Evolutionary conservation across 148 eudicot genomes (phyloP), one percentile per base, ranked within the genome.

Genomic region (Rhododendron ferrugineum): DNA sequence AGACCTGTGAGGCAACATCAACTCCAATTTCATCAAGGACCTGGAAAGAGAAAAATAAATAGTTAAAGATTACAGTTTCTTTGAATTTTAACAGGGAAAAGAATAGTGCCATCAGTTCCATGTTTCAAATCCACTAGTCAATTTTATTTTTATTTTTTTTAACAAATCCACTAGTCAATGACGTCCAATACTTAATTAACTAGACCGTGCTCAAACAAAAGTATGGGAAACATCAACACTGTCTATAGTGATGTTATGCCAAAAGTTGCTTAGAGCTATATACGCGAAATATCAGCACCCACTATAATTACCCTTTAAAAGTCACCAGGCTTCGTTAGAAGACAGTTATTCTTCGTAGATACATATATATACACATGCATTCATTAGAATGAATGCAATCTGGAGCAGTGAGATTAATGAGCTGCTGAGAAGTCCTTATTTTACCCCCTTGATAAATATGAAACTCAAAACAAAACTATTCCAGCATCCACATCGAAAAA

Each of bases 11-110:
- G 85, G 99, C 99, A 86, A 96, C 95, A 89, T 93, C 98, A 77
- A 95, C 97, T 83, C 99, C 98, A 77, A 96, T 96, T 87, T 96
- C 99, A 85, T 96, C 99, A 78, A 96, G 95, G 83, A 96, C 99
- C 99, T 96, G 93, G 84, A 82, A 66, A 88, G 18, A 47, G n/a
- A n/a, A 80, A 75, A 72, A 73, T 28, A 83, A n/a, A 50, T 80
- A 81, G 66, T 42, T 42, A 5, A 64, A 36, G 46, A 16, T 22
- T 2, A 56, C 46, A 56, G 70, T 56, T 80, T 34, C 46, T 30
- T 6, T 34, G n/a, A 16, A 32, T 52, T 32, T 18, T 16, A 49
- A 3, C 23, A 52, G 66, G 23, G 26, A 80, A 54, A 56, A 82
- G 76, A 26, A 23, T 58, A 56, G 6, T 42, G 22, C 16, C 54